Conservation (phyloP, 768 basidiomycete genomes). For the Leucosporidium yakuticum region DNA sequence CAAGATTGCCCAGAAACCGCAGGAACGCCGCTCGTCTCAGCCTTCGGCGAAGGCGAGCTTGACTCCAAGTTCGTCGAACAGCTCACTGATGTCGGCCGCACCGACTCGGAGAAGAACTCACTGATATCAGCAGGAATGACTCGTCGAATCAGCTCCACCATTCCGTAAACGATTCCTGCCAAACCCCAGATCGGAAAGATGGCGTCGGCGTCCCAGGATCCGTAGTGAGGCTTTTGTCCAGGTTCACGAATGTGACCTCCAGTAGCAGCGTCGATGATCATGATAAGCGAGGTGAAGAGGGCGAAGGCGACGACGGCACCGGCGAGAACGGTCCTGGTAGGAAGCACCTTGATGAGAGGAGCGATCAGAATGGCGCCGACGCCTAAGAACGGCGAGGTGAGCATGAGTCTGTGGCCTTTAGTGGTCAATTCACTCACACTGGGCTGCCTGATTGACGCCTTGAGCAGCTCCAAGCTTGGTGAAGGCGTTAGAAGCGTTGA, state of each 20-base stretch:
- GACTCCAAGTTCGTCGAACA: too few relatives aligned
- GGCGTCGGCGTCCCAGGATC: constrained; percentile 36
- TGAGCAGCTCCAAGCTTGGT: constrained; percentile 37
- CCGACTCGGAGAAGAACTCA: neutral
- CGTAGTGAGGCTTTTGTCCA: constrained; percentile 20
- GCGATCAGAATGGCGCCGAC: constrained; percentile 39
- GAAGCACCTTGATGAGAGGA: constrained; percentile 39
- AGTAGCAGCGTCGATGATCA: constrained; percentile 39
- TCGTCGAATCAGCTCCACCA: constrained; percentile 41
- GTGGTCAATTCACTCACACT: constrained; percentile 36
- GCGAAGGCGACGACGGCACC: constrained; percentile 38
- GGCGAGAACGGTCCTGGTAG: constrained; percentile 39
- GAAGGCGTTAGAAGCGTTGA: constrained; percentile 29
- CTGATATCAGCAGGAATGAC: constrained; percentile 37
- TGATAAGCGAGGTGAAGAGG: constrained; percentile 33
- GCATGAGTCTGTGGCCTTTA: neutral
- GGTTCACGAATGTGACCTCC: constrained; percentile 22
- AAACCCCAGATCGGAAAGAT: constrained; percentile 13
- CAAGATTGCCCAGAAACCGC: too few relatives aligned
- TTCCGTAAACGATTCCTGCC: constrained; percentile 39
- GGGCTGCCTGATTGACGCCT: constrained; percentile 39
- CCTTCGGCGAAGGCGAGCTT: too few relatives aligned
- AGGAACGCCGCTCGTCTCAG: too few relatives aligned
- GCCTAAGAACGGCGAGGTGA: neutral
- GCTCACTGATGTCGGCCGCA: neutral